Evolutionary conservation across 345 rosid genomes (phyloP), one percentile per base, ranked within the genome.

Genomic region (Ricinus communis): DNA sequence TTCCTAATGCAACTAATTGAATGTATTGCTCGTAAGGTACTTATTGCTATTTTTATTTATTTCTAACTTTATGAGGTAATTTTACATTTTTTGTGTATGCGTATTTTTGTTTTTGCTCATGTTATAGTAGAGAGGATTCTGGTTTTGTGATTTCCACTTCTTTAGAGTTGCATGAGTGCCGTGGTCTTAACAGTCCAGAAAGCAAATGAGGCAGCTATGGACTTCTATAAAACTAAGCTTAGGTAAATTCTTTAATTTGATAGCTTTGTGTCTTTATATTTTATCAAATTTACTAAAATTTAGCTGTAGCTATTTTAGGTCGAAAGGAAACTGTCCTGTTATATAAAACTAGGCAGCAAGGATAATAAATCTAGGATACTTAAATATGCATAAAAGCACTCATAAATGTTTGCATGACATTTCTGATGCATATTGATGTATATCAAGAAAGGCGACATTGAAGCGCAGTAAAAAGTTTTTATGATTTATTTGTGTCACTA

Each of bases 21-120:
- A 87, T 91, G 86, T 51, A 85, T 95, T 80, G 99, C 99, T 74
- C 74, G 70, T 5, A 89, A 95, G 97, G 96, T 91, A 64, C 64
- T 58, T 16, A 0, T 13, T 41, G 63, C 61, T 50, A 5, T 68
- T 30, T 46, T 36, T 56, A 13, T 21, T 51, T 12, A n/a, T n/a
- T n/a, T n/a, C n/a, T n/a, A n/a, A n/a, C n/a, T n/a, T n/a, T n/a
- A n/a, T n/a, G n/a, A n/a, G n/a, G 15, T 50, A n/a, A 4, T 36
- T 36, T 61, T 0, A 5, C 40, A 18, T 54, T 18, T 49, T 4
- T 19, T 25, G 19, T 16, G 21, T 8, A 24, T n/a, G 19, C 11
- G 16, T 16, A 57, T 54, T 4, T 43, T 8, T n/a, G 11, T 11
- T 45, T 25, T 0, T 45, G 18, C 10, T 1, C 43, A 30, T 59